phyloP scores from a whole-genome alignment of 345 rosid genomes.

The Isatis tinctoria region DNA sequence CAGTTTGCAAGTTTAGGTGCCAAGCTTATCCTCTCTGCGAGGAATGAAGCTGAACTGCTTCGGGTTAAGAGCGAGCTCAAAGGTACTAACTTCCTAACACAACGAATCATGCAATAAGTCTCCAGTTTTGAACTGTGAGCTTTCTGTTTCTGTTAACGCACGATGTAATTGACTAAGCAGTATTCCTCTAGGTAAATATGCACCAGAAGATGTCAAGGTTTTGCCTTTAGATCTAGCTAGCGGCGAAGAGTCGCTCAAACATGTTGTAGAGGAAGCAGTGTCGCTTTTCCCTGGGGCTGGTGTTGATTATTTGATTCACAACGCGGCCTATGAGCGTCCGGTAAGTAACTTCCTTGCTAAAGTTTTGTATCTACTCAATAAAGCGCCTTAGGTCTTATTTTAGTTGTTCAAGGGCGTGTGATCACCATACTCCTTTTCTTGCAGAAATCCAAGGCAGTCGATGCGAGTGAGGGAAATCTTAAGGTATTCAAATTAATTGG shows the following conservation, averaged over 20 bases:
- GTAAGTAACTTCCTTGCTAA: slow-evolving; percentile 38
- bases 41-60: slow-evolving; percentile 69
- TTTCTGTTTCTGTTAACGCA: neutral
- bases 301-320: slow-evolving; percentile 82
- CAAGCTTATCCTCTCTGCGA: slow-evolving; percentile 85
- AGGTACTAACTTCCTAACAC: slow-evolving; percentile 38
- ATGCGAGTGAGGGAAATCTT: slow-evolving; percentile 63
- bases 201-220: slow-evolving; percentile 65
- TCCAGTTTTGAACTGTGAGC: neutral
- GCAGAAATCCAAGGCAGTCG: slow-evolving; percentile 84
- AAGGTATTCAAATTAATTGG: slow-evolving; percentile 43
- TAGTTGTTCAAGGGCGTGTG: neutral
- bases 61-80: slow-evolving; percentile 68
- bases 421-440: slow-evolving; percentile 2
- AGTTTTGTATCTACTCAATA: neutral
- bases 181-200: slow-evolving; percentile 60
- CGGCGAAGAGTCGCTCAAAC: slow-evolving; percentile 60
- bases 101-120: neutral
- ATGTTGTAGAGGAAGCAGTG: slow-evolving; percentile 72
- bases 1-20: slow-evolving; percentile 84
- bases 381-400: neutral
- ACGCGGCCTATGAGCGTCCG: slow-evolving; percentile 95
- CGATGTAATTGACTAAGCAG: neutral
- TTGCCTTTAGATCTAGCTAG: slow-evolving; percentile 86
- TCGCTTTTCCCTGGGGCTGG: slow-evolving; percentile 62